Percentiles rank a stretch among this genome's conserved stretches.
These are phyloP conservation scores for Candida glaebosa DNA, from an alignment of 805 yeast genomes.

Conservation along the genomic window DNA sequence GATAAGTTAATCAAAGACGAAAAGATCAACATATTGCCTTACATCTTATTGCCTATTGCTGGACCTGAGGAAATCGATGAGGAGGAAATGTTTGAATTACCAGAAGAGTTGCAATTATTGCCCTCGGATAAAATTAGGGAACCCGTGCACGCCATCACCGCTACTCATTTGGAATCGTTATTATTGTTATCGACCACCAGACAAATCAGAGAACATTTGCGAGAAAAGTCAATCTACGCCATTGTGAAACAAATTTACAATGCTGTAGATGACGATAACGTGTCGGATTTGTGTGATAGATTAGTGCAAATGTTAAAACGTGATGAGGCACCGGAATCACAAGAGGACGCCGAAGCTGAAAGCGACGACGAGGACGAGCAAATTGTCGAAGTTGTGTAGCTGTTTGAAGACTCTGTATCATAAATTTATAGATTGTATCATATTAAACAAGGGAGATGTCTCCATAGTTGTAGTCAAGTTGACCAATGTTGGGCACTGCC, in stretches of 20 bases:
- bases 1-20: conserved; percentile 54
- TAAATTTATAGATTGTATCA: not conserved
- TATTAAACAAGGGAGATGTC: too few species aligned
- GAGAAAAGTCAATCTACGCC: conserved; percentile 83
- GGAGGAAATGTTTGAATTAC: conserved; percentile 83
- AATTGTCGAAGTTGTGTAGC: conserved; percentile 52
- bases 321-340: conserved; percentile 63
- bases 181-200: conserved; percentile 75
- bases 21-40: conserved; percentile 72
- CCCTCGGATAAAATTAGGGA: conserved; percentile 78
- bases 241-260: conserved; percentile 83
- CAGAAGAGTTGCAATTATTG: conserved; percentile 80
- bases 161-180: conserved; percentile 75
- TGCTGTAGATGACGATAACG: conserved; percentile 33
- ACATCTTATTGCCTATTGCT: conserved; percentile 76
- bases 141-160: conserved; percentile 58
- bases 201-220: conserved; percentile 67
- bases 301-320: conserved; percentile 89
- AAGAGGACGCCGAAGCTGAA: conserved; percentile 42
- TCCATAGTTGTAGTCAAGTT: too few species aligned
- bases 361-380: conserved; percentile 41
- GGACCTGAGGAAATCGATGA: conserved; percentile 71
- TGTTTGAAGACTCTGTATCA: not conserved
- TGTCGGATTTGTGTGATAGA: conserved; percentile 74
- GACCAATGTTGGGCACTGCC: too few species aligned